These are phyloP conservation scores for Pisolithus thermaeus DNA, from an alignment of 1,284 basidiomycete species.

Conservation along the genomic window DNA sequence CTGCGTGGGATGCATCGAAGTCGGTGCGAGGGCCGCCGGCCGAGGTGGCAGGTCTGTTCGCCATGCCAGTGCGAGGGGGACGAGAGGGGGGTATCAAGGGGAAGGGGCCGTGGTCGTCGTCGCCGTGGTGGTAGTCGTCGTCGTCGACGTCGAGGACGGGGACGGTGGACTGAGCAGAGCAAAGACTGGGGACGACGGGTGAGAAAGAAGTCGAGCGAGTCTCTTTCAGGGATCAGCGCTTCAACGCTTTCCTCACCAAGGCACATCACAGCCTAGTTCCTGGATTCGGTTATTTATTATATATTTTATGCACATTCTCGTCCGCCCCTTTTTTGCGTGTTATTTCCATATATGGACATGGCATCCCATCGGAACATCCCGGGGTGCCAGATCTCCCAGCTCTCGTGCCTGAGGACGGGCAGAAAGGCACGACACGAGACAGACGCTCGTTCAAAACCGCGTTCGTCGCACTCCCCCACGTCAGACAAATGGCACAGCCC, in stretches of 20 bases:
- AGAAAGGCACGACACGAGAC: not conserved
- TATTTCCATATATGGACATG: not conserved
- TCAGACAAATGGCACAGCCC: too few relatives aligned
- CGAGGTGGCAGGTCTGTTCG: conserved; percentile 28
- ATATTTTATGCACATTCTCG: conserved; percentile 3
- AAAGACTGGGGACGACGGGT: conserved; percentile 11
- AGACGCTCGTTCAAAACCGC: not conserved
- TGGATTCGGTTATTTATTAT: conserved; percentile 13
- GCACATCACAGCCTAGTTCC: conserved; percentile 29
- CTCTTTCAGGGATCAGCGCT: conserved; percentile 28
- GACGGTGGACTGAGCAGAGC: too few relatives aligned
- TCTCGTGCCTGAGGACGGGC: not conserved
- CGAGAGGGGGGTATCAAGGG: not conserved
- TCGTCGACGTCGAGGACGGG: not conserved
- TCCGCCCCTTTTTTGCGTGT: not conserved
- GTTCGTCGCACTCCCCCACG: not conserved
- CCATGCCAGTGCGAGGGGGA: conserved; percentile 21
- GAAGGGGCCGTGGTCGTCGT: conserved; percentile 4
- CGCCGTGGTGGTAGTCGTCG: conserved; percentile 1
- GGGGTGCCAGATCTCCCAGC: not conserved
- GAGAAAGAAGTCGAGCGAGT: conserved; percentile 2
- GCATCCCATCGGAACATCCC: not conserved
- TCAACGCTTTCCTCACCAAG: conserved; percentile 25
- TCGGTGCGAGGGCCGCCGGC: conserved; percentile 24
- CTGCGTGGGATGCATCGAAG: conserved; percentile 10